Base-by-base conservation (phyloP, 2,329 filamentous ascomycete species). In the Alternaria infectoria region DNA sequence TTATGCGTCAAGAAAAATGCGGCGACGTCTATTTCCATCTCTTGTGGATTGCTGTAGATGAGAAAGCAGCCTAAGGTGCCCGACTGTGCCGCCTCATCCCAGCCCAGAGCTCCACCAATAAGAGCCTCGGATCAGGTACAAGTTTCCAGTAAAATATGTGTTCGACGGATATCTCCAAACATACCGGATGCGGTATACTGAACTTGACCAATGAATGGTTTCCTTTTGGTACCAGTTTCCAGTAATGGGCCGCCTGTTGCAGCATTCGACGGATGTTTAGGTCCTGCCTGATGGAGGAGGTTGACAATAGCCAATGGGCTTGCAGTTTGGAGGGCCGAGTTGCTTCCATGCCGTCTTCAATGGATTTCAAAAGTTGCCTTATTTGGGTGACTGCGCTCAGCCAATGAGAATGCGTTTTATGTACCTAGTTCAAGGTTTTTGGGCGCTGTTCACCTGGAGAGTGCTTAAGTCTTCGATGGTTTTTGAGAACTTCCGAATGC, bases 171-270 rank as follows among this genome's bases (percentile, higher is more conserved):
- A 6, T 19, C 25, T 5, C 9, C n/a, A 26, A 19, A 50, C 47
- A 17, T 50, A 8, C 47, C 47, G 0, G 25, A 50, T 50, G 5
- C n/a, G 47, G 57, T 9, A 47, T 30, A 43, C 19, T 54, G 15
- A 19, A 2, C 17, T 54, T 10, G 6, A 10, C 57, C 49, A 59
- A 59, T 59, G 25, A 45, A 13, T 19, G 50, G 21, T n/a, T 26
- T 26, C 32, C 40, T n/a, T 54, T 40, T 36, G 40, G 40, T 36
- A 30, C 19, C 25, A 32, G 21, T 57, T 51, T 57, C 19, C 45
- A 57, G 52, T 56, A 50, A 57, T 50, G 51, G 54, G 43, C 28
- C 26, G 47, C 47, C 47, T 51, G 47, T 19, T 51, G 5, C 26
- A 8, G 30, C 3, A 8, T 36, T 61, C 46, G 13, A 61, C 25